Base-by-base conservation (phyloP, 768 basidiomycete species). In the Gymnopilus dilepis region DNA sequence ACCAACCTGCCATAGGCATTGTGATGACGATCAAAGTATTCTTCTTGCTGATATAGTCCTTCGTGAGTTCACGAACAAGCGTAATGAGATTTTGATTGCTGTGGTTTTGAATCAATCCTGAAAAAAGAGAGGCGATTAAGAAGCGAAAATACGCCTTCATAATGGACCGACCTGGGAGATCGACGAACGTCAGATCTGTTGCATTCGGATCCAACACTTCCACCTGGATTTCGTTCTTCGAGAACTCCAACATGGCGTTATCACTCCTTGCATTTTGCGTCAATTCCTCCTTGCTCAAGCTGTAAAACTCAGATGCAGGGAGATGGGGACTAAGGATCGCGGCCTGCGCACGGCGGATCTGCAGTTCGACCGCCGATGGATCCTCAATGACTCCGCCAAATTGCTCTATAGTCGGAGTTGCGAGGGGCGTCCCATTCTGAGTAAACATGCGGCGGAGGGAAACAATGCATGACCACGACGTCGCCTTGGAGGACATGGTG, bases 21-120 rank as follows among this genome's bases (percentile, higher is more conserved):
- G 87, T 83, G 0, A 90, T 81, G 1, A 92, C 77, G 56, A 91
- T 86, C 11, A 92, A 68, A 0, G 85, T 84, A 50, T 88, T 87
- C 7, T 73, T 61, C n/a, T 72, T 73, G 6, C 42, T 53, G 62
- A 89, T 86, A 52, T 85, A 77, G 2, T 70, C 66, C 33, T 77
- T 78, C 0, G 84, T 85, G 4, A 91, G 72, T 21, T 77, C 57
- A 30, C 74, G 72, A 21, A 91, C 82, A 6, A 87, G 70, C 0
- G 77, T 71, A 19, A 84, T 77, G 0, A 80, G 69, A 0, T 76
- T 73, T 0, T 73, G 60, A 0, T 74, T 73, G 30, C 79, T 79
- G 0, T 65, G 66, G 40, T 87, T 86, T 54, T 88, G 84, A 17
- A 91, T 87, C 12, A 91, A 74, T 0, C 85, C 84, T 86, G 19